These are phyloP conservation scores for Dendrobium huoshanense DNA, from an alignment of 106 monocot genomes.

Conservation along the genomic window DNA sequence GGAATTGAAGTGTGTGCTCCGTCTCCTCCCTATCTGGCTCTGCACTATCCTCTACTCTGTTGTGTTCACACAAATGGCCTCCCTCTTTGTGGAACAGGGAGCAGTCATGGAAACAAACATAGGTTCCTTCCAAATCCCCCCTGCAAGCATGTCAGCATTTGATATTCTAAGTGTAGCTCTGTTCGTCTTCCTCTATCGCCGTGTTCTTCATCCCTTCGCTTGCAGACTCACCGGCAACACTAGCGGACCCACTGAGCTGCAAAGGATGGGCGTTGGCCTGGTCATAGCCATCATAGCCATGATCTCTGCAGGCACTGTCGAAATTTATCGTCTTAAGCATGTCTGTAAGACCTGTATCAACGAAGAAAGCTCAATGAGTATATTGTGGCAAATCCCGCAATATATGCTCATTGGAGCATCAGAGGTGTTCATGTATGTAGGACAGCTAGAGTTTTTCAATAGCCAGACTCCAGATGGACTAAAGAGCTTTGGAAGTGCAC, in stretches of 20 bases:
- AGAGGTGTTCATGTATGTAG: slow-evolving; percentile 41
- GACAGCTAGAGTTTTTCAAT: slow-evolving; percentile 37
- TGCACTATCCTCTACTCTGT: slow-evolving; percentile 28
- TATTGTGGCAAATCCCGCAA: slow-evolving; percentile 36
- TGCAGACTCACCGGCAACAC: neutral
- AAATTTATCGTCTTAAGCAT: slow-evolving; percentile 2
- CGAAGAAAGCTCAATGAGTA: slow-evolving; percentile 12
- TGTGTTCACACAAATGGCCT: slow-evolving; percentile 24
- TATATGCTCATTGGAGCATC: slow-evolving; percentile 32
- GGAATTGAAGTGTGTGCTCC: slow-evolving; percentile 30
- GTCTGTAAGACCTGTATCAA: neutral
- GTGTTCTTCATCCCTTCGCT: slow-evolving; percentile 10
- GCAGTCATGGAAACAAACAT: slow-evolving; percentile 21
- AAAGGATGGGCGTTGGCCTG: neutral
- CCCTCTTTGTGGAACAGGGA: slow-evolving; percentile 38
- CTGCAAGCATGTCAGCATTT: slow-evolving; percentile 24
- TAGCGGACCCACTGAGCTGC: slow-evolving; percentile 1
- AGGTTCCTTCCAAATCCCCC: slow-evolving; percentile 20
- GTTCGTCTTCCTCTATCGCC: slow-evolving; percentile 17
- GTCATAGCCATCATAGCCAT: slow-evolving; percentile 16
- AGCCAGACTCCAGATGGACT: slow-evolving; percentile 26
- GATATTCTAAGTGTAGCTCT: slow-evolving; percentile 23
- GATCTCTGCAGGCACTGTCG: neutral
- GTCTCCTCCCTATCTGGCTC: slow-evolving; percentile 34
- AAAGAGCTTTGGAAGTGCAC: slow-evolving; percentile 35